Conservation (phyloP, 2,329 filamentous ascomycete species). For the Dactylonectria estremocensis region DNA sequence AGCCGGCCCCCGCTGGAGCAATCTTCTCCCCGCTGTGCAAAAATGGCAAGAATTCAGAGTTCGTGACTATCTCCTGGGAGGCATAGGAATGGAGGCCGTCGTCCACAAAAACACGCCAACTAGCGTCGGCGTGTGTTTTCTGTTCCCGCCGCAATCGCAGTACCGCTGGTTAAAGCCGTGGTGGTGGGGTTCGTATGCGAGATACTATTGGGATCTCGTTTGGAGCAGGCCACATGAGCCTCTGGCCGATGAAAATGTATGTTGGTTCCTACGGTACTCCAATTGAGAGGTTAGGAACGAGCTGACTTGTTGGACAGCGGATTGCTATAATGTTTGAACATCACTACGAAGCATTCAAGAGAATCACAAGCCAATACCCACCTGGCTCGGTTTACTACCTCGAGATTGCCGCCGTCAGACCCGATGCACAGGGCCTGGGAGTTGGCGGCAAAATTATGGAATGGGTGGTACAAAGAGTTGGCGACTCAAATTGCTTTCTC, state of each 20-base stretch:
- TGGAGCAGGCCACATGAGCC: slow-evolving; percentile 21
- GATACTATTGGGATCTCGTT: slow-evolving; percentile 13
- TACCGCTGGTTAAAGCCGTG: slow-evolving; percentile 22
- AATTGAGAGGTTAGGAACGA: background rate
- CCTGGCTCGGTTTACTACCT: slow-evolving; percentile 16
- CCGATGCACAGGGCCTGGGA: slow-evolving; percentile 22
- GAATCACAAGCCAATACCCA: slow-evolving; percentile 3
- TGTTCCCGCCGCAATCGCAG: slow-evolving; percentile 14
- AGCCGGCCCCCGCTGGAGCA: slow-evolving; percentile 25
- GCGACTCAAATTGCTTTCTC: slow-evolving; percentile 17
- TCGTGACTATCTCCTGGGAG: slow-evolving; percentile 17
- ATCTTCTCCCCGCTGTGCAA: slow-evolving; percentile 17
- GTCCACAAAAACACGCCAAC: background rate
- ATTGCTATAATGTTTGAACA: slow-evolving; percentile 2
- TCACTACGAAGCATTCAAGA: background rate
- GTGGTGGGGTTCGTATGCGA: slow-evolving; percentile 28
- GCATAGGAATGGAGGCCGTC: slow-evolving; percentile 24
- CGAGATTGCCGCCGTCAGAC: slow-evolving; percentile 16
- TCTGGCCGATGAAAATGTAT: slow-evolving; percentile 10
- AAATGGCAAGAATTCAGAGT: slow-evolving; percentile 30
- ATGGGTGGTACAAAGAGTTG: slow-evolving; percentile 15
- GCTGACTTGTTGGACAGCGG: background rate
- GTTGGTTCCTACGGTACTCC: background rate
- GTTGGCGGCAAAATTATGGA: slow-evolving; percentile 15
- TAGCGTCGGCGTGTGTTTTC: slow-evolving; percentile 15